Base-by-base conservation (phyloP, 2,329 filamentous ascomycete genomes). In the Penicillium sclerotigenum region DNA sequence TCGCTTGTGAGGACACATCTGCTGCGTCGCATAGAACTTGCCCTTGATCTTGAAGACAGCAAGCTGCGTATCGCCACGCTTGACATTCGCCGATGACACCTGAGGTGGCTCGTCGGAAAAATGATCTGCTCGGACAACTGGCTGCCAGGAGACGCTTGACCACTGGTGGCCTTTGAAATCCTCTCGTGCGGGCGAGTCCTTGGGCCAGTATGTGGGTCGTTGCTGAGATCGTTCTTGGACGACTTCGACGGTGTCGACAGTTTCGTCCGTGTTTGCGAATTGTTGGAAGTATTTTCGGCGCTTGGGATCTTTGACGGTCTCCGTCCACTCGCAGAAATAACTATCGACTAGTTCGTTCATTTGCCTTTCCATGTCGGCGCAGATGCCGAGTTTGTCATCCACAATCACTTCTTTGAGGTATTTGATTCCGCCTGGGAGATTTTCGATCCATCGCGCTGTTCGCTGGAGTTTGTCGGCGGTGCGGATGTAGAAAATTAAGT, bases 1-100 rank as follows among this genome's bases (percentile, higher is more conserved):
- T 11, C 91, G 87, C 75, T 93, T 94, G 77, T 96, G 91, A 10
- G 91, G 91, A 71, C 91, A 96, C 91, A 96, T 96, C 71, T 96
- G 90, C 76, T 96, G 91, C 14, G 88, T 89, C 56, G 89, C 89
- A 73, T 93, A 93, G 79, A 87, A 95, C 52, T 83, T 83, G 20
- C 90, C 91, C 52, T 84, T 83, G 59, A 96, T 83, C 66, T 91
- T 89, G 84, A 92, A 96, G 51, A 96, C 79, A 8, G 91, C 91
- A 2, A 96, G 82, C 73, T 96, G 91, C 0, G 91, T 96, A 72
- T 96, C 91, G 41, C 91, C 90, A 41, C 90, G 84, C 79, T 95
- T 94, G 74, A 96, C 79, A 31, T 87, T 87, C 5, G 89, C 86
- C 10, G 85, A 88, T 55, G 90, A 87, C 2, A 73, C 66, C 31